Evolutionary conservation across 2,329 filamentous ascomycete species (phyloP).

Genomic region (Pseudocercospora vitis): DNA sequence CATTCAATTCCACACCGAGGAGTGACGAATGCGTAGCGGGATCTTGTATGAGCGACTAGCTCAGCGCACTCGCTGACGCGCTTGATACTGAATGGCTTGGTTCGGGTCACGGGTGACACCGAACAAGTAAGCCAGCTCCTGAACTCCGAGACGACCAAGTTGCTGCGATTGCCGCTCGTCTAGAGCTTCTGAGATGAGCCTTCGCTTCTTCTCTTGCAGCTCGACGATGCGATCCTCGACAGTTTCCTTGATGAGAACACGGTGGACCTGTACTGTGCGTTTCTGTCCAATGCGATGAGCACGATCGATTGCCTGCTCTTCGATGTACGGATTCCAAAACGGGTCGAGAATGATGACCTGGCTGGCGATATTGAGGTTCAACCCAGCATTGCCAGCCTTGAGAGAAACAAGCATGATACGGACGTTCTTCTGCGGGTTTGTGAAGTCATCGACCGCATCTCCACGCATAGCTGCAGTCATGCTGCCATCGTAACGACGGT

Average conservation of each 20-base stretch:
- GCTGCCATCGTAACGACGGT: slow-evolving; percentile 72
- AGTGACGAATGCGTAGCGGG: neutral
- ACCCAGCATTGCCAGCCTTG: slow-evolving; percentile 78
- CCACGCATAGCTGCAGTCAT: slow-evolving; percentile 69
- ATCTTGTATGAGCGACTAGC: neutral
- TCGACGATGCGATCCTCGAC: slow-evolving; percentile 84
- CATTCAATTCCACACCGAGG: neutral
- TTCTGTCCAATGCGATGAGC: slow-evolving; percentile 84
- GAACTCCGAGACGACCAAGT: slow-evolving; percentile 64
- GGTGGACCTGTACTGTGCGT: slow-evolving; percentile 73
- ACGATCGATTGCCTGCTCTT: slow-evolving; percentile 88
- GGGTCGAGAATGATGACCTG: slow-evolving; percentile 89
- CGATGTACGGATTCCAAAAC: slow-evolving; percentile 92
- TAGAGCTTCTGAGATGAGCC: slow-evolving; percentile 74
- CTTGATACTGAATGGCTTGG: slow-evolving; percentile 27
- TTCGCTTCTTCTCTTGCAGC: slow-evolving; percentile 75
- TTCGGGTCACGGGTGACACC: slow-evolving; percentile 38
- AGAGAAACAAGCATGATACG: slow-evolving; percentile 74
- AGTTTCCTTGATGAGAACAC: slow-evolving; percentile 72
- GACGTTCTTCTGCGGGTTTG: slow-evolving; percentile 57
- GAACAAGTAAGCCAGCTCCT: slow-evolving; percentile 72
- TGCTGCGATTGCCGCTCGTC: slow-evolving; percentile 70
- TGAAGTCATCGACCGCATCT: slow-evolving; percentile 66
- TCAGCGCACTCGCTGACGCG: too few relatives aligned
- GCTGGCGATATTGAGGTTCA: slow-evolving; percentile 80